These are phyloP conservation scores for Boletus sp. DNA, from an alignment of 1,284 basidiomycete genomes.

Conservation along the genomic window DNA sequence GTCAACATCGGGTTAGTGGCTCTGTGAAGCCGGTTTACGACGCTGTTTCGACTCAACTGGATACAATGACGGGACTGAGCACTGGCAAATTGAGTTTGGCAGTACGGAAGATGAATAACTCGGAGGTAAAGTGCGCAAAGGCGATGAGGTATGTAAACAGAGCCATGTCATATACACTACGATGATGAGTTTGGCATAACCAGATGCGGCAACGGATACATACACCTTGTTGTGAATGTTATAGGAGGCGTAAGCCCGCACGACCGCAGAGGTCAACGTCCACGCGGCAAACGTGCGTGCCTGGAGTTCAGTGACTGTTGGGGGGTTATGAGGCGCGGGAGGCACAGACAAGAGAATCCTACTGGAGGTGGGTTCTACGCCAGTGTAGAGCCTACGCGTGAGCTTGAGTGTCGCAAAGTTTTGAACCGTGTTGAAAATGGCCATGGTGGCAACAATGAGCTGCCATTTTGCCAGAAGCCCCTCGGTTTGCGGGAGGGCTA, in stretches of 20 bases:
- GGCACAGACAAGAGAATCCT: background rate
- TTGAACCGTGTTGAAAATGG: constrained; percentile 82
- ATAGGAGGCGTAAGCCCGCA: constrained; percentile 84
- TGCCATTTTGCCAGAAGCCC: constrained; percentile 87
- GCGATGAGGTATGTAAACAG: constrained; percentile 87
- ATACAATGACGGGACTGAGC: constrained; percentile 79
- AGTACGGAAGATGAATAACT: constrained; percentile 81
- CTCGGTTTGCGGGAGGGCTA: constrained; percentile 56
- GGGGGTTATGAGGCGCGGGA: background rate
- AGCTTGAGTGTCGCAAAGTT: constrained; percentile 76
- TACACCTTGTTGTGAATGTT: constrained; percentile 78
- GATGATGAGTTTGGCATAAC: constrained; percentile 10
- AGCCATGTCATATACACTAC: constrained; percentile 87
- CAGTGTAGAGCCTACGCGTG: constrained; percentile 74
- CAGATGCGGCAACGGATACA: constrained; percentile 27
- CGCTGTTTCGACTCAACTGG: constrained; percentile 57
- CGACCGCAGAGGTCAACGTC: constrained; percentile 80
- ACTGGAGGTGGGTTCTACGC: constrained; percentile 48
- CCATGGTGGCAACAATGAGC: constrained; percentile 69
- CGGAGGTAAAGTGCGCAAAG: constrained; percentile 84
- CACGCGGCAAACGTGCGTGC: constrained; percentile 86
- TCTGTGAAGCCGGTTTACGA: background rate
- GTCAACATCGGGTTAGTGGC: constrained; percentile 16
- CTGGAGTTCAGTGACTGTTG: constrained; percentile 76
- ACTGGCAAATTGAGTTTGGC: constrained; percentile 63